Evolutionary conservation across 192 early-diverging fungal species (phyloP).

Genomic region (Linnemannia exigua): DNA sequence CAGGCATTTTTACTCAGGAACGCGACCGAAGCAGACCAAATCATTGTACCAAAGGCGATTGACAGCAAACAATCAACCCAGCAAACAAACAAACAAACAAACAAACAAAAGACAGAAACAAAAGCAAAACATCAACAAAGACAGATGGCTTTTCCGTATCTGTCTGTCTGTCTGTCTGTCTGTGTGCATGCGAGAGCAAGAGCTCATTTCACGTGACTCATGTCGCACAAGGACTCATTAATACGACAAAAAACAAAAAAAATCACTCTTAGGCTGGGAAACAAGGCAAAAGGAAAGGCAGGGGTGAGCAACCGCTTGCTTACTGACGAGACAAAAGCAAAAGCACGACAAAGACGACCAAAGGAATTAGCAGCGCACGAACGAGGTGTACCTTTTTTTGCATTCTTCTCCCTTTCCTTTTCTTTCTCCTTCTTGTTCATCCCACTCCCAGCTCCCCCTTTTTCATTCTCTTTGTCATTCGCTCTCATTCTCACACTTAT

Average conservation of each 20-base stretch:
- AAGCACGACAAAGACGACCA: background rate
- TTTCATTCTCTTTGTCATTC: background rate
- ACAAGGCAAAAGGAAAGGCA: background rate
- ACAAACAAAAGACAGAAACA: no score
- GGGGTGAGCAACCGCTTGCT: background rate
- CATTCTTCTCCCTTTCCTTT: background rate
- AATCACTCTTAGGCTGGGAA: background rate
- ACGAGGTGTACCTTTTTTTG: background rate
- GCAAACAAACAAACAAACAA: no score
- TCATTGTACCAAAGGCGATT: no score
- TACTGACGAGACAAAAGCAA: background rate
- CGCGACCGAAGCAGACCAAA: no score
- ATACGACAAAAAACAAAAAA: background rate
- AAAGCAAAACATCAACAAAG: no score
- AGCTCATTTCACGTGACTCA: conserved; percentile 13
- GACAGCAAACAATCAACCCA: no score
- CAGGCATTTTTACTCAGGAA: no score
- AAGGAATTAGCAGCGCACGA: background rate
- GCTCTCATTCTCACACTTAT: background rate
- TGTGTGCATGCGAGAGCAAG: background rate
- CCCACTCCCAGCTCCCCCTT: background rate
- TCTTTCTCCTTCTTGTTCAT: background rate
- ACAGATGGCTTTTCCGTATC: no score
- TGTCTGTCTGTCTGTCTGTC: no score
- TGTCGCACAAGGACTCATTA: background rate